Percentiles rank a stretch among this genome's conserved stretches.
phyloP scores from a whole-genome alignment of 768 basidiomycete genomes.

The Auriscalpium orientale region DNA sequence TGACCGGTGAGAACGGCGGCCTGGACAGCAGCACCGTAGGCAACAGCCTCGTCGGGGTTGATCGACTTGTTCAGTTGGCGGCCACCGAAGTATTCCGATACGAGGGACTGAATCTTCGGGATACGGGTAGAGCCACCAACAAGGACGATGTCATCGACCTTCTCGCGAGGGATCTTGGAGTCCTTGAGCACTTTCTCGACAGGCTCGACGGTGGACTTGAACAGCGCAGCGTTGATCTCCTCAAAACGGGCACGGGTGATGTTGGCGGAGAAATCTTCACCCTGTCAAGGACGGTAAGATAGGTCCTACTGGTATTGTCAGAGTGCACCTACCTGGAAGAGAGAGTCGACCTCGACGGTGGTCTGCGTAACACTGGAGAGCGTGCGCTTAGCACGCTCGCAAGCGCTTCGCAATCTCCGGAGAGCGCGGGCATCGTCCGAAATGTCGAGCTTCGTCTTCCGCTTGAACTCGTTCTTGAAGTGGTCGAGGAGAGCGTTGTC shows the following conservation, averaged over 20 bases:
- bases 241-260: slow-evolving; percentile 99
- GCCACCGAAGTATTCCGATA: slow-evolving; percentile 97
- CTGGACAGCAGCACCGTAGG: slow-evolving; percentile 99
- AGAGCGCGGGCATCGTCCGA: slow-evolving; percentile 95
- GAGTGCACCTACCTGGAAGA: slow-evolving; percentile 64
- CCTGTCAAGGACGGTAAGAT: slow-evolving; percentile 33
- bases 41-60: slow-evolving; percentile 99
- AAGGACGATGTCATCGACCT: slow-evolving; percentile 98
- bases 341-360: slow-evolving; percentile 98
- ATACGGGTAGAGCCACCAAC: slow-evolving; percentile 99
- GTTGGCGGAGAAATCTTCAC: slow-evolving; percentile 96
- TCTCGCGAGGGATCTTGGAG: slow-evolving; percentile 94
- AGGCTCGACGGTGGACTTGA: slow-evolving; percentile 97
- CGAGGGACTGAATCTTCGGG: slow-evolving; percentile 96
- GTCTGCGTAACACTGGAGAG: slow-evolving; percentile 98
- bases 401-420: slow-evolving; percentile 91
- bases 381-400: slow-evolving; percentile 99
- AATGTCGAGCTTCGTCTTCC: slow-evolving; percentile 94
- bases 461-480: slow-evolving; percentile 99
- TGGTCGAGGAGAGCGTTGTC: slow-evolving; percentile 97
- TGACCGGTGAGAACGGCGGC: slow-evolving; percentile 98
- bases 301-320: background rate
- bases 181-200: slow-evolving; percentile 99
- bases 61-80: slow-evolving; percentile 99
- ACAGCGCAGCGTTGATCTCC: slow-evolving; percentile 92